Conservation (phyloP, 441 rosid genomes). For the Mallotus repandus region DNA sequence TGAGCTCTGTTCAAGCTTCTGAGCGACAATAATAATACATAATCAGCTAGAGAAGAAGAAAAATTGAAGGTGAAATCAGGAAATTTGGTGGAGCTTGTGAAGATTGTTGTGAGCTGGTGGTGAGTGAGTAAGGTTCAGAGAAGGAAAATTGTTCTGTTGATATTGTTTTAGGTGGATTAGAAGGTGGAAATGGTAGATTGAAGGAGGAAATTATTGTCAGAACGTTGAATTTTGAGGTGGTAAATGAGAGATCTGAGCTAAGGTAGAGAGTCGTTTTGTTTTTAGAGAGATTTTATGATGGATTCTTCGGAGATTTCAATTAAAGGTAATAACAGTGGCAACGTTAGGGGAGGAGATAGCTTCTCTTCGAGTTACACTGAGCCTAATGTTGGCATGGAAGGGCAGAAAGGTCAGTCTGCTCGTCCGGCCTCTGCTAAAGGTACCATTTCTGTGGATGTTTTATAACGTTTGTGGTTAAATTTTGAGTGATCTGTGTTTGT, state of each 20-base stretch:
- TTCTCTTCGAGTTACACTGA: constrained; percentile 50
- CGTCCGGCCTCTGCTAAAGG: constrained; percentile 40
- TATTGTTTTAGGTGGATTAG: background rate
- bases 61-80: too few species aligned
- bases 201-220: constrained; percentile 9
- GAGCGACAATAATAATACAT: too few species aligned
- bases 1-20: too few species aligned
- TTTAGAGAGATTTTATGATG: constrained; percentile 20
- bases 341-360: constrained; percentile 45
- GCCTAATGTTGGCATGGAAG: constrained; percentile 39
- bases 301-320: constrained; percentile 54
- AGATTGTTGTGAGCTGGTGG: background rate
- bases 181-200: constrained; percentile 23
- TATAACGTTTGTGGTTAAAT: background rate
- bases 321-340: constrained; percentile 48
- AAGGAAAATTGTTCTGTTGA: too few species aligned
- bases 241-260: constrained; percentile 74
- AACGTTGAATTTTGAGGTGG: constrained; percentile 19
- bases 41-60: too few species aligned
- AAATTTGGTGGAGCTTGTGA: too few species aligned
- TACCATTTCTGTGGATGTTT: constrained; percentile 19
- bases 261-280: constrained; percentile 21
- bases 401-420: constrained; percentile 39
- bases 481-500: constrained; percentile 16
- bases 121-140: background rate